A percentile compares a stretch with the other conserved stretches of the same genome.
Evolutionary conservation across 495 filamentous ascomycete species (phyloP).

Genomic region (Poronia punctata): DNA sequence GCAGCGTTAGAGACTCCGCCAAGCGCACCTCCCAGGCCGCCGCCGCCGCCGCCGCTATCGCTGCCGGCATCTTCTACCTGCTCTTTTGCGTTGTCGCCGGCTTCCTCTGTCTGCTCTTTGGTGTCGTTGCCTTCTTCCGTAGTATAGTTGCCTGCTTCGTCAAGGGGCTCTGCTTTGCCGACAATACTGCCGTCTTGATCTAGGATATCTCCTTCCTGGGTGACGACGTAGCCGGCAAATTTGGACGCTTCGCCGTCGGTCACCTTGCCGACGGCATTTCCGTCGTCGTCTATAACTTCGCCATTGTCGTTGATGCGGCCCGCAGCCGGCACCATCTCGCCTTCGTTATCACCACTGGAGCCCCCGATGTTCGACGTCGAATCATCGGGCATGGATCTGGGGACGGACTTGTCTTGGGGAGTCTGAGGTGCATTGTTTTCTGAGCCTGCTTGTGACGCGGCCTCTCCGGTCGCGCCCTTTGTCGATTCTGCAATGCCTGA

Average conservation of each 20-base stretch:
- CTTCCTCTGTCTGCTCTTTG: not conserved
- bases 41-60: not conserved
- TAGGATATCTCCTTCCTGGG: slow-evolving; percentile 57
- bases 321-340: slow-evolving; percentile 24
- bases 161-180: slow-evolving; percentile 49
- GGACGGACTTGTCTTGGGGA: slow-evolving; percentile 9
- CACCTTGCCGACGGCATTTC: slow-evolving; percentile 51
- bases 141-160: slow-evolving; percentile 20
- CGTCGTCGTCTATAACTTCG: slow-evolving; percentile 42
- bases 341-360: slow-evolving; percentile 20
- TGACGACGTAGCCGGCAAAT: slow-evolving; percentile 47
- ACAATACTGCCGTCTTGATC: slow-evolving; percentile 54
- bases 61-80: not conserved
- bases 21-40: slow-evolving; percentile 10
- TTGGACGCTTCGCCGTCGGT: slow-evolving; percentile 53
- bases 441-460: slow-evolving; percentile 5
- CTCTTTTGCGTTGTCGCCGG: slow-evolving; percentile 1
- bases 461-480: slow-evolving; percentile 11
- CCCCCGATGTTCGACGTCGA: slow-evolving; percentile 13
- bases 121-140: slow-evolving; percentile 14
- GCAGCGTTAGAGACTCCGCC: slow-evolving; percentile 11
- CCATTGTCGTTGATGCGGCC: slow-evolving; percentile 26
- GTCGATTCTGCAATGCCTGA: slow-evolving; percentile 18
- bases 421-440: not conserved
- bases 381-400: slow-evolving; percentile 19